A percentile compares a stretch with the other conserved stretches of the same genome.
Evolutionary conservation across 164 flowering plant genomes (phyloP).

Genomic region (Sedum album): DNA sequence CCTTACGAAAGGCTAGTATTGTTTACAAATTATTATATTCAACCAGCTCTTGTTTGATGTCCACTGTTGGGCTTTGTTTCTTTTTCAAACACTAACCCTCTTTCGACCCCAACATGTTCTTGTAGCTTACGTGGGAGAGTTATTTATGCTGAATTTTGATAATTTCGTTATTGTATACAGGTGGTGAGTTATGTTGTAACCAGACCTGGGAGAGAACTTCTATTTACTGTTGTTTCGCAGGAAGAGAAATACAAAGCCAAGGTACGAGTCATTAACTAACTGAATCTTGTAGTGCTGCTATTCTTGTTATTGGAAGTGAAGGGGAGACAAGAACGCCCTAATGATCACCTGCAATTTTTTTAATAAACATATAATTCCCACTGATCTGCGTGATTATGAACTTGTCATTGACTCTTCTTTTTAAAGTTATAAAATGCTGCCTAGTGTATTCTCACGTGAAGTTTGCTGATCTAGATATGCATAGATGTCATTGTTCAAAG

Average conservation of each 20-base stretch:
- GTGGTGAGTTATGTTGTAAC: conserved; percentile 82
- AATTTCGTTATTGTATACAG: conserved; percentile 25
- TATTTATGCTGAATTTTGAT: neutral
- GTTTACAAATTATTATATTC: neutral
- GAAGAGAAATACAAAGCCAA: conserved; percentile 98
- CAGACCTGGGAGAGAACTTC: conserved; percentile 89
- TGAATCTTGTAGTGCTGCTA: neutral
- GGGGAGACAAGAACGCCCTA: neutral
- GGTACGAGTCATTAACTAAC: conserved; percentile 25
- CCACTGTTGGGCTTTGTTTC: neutral
- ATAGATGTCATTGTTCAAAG: conserved; percentile 92
- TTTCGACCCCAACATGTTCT: neutral
- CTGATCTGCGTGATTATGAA: neutral
- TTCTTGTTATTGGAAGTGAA: neutral
- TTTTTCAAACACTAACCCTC: neutral
- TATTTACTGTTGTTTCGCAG: conserved; percentile 86
- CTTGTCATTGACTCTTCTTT: neutral
- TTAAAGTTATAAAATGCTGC: neutral
- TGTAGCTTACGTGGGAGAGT: neutral
- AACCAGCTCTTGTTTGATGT: too few relatives aligned
- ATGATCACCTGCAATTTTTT: neutral
- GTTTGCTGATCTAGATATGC: conserved; percentile 52
- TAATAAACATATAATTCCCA: neutral
- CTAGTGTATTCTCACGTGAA: neutral
- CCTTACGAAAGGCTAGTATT: conserved; percentile 61